These are phyloP conservation scores for Amphibolis antarctica DNA, from an alignment of 106 monocot species.

Conservation along the genomic window DNA sequence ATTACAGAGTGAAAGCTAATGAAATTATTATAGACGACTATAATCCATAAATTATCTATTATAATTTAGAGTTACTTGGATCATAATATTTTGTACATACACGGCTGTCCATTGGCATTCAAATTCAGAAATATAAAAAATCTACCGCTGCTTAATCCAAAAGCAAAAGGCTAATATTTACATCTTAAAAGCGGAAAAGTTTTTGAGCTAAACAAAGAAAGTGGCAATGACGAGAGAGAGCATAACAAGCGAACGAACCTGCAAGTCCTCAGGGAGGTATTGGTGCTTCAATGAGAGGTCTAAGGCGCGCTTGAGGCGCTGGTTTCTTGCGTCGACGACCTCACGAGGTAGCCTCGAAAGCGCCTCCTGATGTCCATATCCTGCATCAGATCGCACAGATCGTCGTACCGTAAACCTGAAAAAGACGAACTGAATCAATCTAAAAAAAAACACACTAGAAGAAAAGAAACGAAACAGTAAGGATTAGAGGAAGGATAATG, in stretches of 20 bases:
- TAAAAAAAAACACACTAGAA: neutral
- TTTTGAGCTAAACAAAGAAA: neutral
- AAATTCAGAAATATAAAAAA: no score
- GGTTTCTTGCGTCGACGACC: constrained; percentile 84
- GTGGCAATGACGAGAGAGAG: neutral
- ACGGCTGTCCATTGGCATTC: no score
- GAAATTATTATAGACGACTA: no score
- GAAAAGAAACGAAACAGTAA: constrained; percentile 2
- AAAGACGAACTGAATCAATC: no score
- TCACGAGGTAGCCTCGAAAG: constrained; percentile 73
- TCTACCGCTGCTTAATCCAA: no score
- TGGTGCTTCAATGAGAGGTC: constrained; percentile 98
- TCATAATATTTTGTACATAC: no score
- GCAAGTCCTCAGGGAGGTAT: constrained; percentile 65
- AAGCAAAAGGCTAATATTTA: no score
- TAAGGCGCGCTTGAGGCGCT: constrained; percentile 93
- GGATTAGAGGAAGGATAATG: no score
- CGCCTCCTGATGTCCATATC: constrained; percentile 98
- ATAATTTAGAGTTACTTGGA: no score
- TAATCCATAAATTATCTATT: no score
- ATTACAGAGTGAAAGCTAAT: no score
- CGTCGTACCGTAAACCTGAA: constrained; percentile 84
- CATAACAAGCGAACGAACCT: constrained; percentile 34
- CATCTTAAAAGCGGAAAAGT: no score
- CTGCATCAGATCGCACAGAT: constrained; percentile 67